Percentiles rank a stretch among this genome's conserved stretches.
Evolutionary conservation across 768 basidiomycete species (phyloP).

Genomic region (Strobilomyces confusus): DNA sequence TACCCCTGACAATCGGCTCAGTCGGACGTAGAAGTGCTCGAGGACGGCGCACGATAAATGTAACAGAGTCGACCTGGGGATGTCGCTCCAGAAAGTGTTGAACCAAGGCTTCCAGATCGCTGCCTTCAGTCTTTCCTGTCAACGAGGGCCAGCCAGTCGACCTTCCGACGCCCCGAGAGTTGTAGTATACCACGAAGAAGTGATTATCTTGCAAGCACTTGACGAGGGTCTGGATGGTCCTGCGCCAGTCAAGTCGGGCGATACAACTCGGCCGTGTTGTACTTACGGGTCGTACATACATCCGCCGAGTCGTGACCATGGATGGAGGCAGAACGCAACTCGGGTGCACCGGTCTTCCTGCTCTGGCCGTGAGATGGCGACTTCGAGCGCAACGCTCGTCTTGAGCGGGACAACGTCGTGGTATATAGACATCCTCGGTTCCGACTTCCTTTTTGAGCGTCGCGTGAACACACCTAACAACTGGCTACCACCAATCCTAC

Average conservation of each 20-base stretch:
- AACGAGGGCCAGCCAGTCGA: slow-evolving; percentile 74
- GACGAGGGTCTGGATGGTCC: slow-evolving; percentile 43
- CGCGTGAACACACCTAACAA: neutral
- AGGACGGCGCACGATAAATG: slow-evolving; percentile 52
- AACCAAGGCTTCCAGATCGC: slow-evolving; percentile 64
- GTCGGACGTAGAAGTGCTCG: slow-evolving; percentile 1
- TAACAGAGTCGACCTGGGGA: slow-evolving; percentile 44
- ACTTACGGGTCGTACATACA: slow-evolving; percentile 73
- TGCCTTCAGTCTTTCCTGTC: slow-evolving; percentile 64
- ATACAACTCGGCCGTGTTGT: neutral
- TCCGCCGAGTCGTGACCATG: slow-evolving; percentile 85
- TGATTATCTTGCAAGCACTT: slow-evolving; percentile 39
- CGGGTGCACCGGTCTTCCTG: slow-evolving; percentile 30
- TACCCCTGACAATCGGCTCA: slow-evolving; percentile 55
- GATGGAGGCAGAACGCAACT: slow-evolving; percentile 71
- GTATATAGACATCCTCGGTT: neutral
- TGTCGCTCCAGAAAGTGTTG: slow-evolving; percentile 47
- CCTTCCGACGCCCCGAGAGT: slow-evolving; percentile 72
- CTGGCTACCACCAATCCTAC: too few relatives aligned
- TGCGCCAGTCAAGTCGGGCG: slow-evolving; percentile 1
- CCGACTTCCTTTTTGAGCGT: slow-evolving; percentile 8
- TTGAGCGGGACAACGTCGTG: slow-evolving; percentile 20
- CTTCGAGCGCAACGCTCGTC: slow-evolving; percentile 45
- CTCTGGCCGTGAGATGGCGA: slow-evolving; percentile 31
- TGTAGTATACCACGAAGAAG: slow-evolving; percentile 66